Percentiles rank a stretch among this genome's conserved stretches.
phyloP scores from a whole-genome alignment of 306 rosid genomes.

The Lablab purpureus region DNA sequence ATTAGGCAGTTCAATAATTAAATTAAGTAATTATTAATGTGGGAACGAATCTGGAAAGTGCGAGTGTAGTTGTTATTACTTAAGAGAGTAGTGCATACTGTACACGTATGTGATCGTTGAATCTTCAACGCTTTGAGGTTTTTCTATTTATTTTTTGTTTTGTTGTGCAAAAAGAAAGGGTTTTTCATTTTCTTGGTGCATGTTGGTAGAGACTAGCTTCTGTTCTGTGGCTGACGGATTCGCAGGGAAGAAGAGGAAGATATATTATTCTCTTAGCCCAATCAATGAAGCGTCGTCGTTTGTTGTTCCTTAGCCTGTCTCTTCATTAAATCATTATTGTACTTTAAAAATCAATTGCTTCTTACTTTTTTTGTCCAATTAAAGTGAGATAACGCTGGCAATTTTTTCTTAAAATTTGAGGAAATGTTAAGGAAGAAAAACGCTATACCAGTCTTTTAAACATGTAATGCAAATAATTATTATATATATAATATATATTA shows the following conservation, averaged over 20 bases:
- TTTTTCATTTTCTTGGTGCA: neutral
- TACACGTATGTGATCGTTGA: neutral
- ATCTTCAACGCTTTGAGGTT: neutral
- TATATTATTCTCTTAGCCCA: neutral
- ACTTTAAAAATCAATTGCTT: neutral
- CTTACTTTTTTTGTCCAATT: neutral
- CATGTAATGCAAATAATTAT: no score
- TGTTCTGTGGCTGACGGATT: neutral
- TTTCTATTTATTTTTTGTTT: neutral
- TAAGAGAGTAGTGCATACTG: neutral
- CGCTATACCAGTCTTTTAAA: no score
- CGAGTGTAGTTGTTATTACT: constrained; percentile 15
- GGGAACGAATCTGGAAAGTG: constrained; percentile 33
- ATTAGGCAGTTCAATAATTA: neutral
- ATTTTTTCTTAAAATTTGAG: neutral
- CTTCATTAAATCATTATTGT: neutral
- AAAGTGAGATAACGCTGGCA: neutral
- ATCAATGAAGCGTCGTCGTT: constrained; percentile 12
- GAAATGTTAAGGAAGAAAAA: neutral
- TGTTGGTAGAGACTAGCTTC: neutral
- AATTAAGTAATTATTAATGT: constrained; percentile 11
- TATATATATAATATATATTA: no score
- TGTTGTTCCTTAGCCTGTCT: neutral
- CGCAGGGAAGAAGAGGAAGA: neutral
- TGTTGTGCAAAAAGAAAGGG: neutral